Percentiles rank a stretch among this genome's conserved stretches.
Conservation (phyloP, 495 filamentous ascomycete species). For the Symbiotaphrina buchneri region DNA sequence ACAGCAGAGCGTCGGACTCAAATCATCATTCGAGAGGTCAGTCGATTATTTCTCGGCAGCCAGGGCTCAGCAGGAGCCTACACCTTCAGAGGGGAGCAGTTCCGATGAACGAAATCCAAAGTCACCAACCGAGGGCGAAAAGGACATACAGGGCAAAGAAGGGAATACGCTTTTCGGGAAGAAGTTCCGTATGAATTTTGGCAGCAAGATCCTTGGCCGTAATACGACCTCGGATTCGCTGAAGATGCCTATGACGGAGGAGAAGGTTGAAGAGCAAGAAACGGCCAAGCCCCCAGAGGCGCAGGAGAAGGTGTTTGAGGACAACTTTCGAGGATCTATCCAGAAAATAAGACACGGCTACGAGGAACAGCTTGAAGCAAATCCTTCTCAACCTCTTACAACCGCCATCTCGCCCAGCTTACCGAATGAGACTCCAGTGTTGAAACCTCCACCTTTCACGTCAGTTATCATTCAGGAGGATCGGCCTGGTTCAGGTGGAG, state of each 20-base stretch:
- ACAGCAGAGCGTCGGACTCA: no score
- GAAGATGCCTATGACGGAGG: conserved; percentile 56
- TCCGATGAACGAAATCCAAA: conserved; percentile 22
- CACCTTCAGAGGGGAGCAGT: conserved; percentile 1
- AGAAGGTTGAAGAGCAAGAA: conserved; percentile 66
- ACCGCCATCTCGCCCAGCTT: conserved; percentile 54
- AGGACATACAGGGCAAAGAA: conserved; percentile 43
- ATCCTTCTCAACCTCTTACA: conserved; percentile 27
- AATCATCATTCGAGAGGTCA: conserved; percentile 22
- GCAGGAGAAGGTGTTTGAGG: conserved; percentile 59
- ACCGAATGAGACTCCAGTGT: conserved; percentile 62
- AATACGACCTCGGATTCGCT: conserved; percentile 40
- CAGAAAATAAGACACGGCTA: conserved; percentile 62
- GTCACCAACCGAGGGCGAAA: conserved; percentile 43
- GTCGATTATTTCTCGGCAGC: conserved; percentile 42
- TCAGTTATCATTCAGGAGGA: conserved; percentile 92
- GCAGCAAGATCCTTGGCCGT: conserved; percentile 58
- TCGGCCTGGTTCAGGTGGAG: conserved; percentile 63
- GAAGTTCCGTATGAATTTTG: conserved; percentile 69
- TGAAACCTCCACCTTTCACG: conserved; percentile 57
- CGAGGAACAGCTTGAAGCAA: conserved; percentile 39
- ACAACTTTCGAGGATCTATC: conserved; percentile 60
- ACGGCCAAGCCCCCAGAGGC: conserved; percentile 26
- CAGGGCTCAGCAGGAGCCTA: background rate
- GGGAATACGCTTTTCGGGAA: conserved; percentile 52